These are phyloP conservation scores for Cladosporium sp. DNA, from an alignment of 2,329 filamentous ascomycete species.

Conservation along the genomic window DNA sequence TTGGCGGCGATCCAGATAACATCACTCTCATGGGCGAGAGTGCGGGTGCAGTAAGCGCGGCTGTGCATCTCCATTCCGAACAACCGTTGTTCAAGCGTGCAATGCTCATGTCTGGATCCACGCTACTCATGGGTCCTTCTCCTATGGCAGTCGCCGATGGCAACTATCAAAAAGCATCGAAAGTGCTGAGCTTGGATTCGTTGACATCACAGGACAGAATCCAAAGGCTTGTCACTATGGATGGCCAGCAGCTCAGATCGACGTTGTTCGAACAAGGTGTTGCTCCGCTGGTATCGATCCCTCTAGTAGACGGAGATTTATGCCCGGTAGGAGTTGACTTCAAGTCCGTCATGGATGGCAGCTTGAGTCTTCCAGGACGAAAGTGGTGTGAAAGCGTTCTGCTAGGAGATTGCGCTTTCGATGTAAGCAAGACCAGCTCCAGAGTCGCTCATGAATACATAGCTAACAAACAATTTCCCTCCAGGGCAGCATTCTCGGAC, in stretches of 20 bases:
- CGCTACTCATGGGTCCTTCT: constrained; percentile 43
- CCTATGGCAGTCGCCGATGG: constrained; percentile 43
- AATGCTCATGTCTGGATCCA: constrained; percentile 46
- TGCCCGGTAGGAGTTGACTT: constrained; percentile 29
- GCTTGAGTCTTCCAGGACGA: constrained; percentile 42
- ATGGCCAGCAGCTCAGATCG: constrained; percentile 44
- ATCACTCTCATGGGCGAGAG: constrained; percentile 49
- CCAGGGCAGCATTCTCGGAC: constrained; percentile 26
- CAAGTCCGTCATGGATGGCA: constrained; percentile 26
- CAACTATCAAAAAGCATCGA: constrained; percentile 43
- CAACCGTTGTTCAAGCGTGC: constrained; percentile 44
- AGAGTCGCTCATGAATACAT: neutral
- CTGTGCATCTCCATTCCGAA: constrained; percentile 36
- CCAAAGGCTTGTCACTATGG: constrained; percentile 42
- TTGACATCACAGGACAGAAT: constrained; percentile 43
- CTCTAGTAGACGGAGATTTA: constrained; percentile 47
- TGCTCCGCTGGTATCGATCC: constrained; percentile 32
- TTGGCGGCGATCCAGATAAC: constrained; percentile 41
- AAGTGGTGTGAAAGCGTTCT: constrained; percentile 50
- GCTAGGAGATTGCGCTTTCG: constrained; percentile 51
- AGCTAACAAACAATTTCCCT: neutral
- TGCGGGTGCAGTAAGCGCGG: constrained; percentile 46
- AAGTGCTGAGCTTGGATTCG: constrained; percentile 42
- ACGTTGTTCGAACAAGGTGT: constrained; percentile 39
- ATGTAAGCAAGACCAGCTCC: constrained; percentile 29